Conservation (phyloP, 1,139 yeast genomes). For the Suhomyces kunorum region DNA sequence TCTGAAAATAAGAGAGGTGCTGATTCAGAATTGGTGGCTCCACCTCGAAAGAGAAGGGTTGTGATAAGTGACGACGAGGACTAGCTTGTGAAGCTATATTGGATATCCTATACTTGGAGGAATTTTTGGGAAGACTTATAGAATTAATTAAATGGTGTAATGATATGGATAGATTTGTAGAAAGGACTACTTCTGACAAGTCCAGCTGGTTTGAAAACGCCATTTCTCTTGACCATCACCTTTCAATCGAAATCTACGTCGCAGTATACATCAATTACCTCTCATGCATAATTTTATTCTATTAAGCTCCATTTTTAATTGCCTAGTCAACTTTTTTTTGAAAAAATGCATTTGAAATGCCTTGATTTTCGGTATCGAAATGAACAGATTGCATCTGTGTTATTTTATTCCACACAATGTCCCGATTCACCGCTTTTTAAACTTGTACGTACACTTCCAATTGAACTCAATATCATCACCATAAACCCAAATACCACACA, state of each 20-base stretch:
- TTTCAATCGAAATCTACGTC: not conserved
- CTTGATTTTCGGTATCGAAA: too few species aligned
- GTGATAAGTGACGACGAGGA: slow-evolving; percentile 32
- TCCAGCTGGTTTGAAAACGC: too few species aligned
- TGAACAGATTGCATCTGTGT: too few species aligned
- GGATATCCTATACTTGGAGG: not conserved
- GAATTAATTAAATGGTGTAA: too few species aligned
- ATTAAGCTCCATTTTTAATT: too few species aligned
- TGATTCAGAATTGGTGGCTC: slow-evolving; percentile 6
- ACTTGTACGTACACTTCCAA: slow-evolving; percentile 65
- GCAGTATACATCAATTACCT: too few species aligned
- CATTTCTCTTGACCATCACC: not conserved
- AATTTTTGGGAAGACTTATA: not conserved
- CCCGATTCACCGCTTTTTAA: slow-evolving; percentile 29
- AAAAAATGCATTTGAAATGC: too few species aligned
- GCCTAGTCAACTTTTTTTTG: too few species aligned
- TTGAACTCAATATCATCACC: slow-evolving; percentile 78
- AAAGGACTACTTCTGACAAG: too few species aligned
- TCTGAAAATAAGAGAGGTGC: slow-evolving; percentile 1
- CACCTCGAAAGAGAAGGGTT: slow-evolving; percentile 17
- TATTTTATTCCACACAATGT: slow-evolving; percentile 36
- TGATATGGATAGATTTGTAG: too few species aligned
- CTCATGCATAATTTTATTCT: not conserved
- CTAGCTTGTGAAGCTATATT: slow-evolving; percentile 9
- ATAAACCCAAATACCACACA: slow-evolving; percentile 72